Percentiles rank a stretch among this genome's conserved stretches.
phyloP scores from a whole-genome alignment of 2,329 filamentous ascomycete genomes.

The Arthrobotrys conoides region DNA sequence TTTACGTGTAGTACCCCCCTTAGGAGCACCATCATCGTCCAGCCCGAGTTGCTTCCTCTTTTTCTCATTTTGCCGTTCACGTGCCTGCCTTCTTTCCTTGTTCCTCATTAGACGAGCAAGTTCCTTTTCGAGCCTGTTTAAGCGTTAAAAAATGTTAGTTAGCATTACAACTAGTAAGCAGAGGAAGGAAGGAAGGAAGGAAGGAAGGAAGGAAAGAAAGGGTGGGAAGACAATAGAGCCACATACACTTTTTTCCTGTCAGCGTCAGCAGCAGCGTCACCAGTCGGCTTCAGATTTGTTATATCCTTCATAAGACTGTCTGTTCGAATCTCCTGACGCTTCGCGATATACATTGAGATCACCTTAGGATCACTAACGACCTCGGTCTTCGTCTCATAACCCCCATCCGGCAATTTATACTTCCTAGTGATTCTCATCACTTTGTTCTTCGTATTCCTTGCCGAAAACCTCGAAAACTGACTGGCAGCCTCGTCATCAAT shows the following conservation, averaged over 20 bases:
- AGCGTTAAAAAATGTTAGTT: slow-evolving; percentile 47
- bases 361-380: slow-evolving; percentile 84
- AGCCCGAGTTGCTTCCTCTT: slow-evolving; percentile 58
- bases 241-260: slow-evolving; percentile 63
- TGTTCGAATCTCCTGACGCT: slow-evolving; percentile 79
- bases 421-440: slow-evolving; percentile 81
- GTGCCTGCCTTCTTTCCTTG: slow-evolving; percentile 87
- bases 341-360: slow-evolving; percentile 88
- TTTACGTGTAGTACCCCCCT: slow-evolving; percentile 79
- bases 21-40: slow-evolving; percentile 59
- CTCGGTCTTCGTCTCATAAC: slow-evolving; percentile 74
- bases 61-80: slow-evolving; percentile 72
- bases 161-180: neutral
- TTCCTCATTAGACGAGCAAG: slow-evolving; percentile 89
- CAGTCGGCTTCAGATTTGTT: slow-evolving; percentile 64
- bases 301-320: slow-evolving; percentile 75
- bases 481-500: slow-evolving; percentile 81
- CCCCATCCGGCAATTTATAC: slow-evolving; percentile 72
- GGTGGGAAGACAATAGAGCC: neutral
- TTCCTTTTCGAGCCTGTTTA: slow-evolving; percentile 73
- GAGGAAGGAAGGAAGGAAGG: slow-evolving; percentile 4
- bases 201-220: neutral
- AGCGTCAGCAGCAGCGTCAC: slow-evolving; percentile 63
- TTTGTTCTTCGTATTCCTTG: slow-evolving; percentile 78
- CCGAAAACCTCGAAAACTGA: slow-evolving; percentile 81